Percentiles rank a stretch among this genome's conserved stretches.
These are phyloP conservation scores for Talaromyces stipitatus DNA, from an alignment of 495 filamentous ascomycete genomes.

Conservation along the genomic window DNA sequence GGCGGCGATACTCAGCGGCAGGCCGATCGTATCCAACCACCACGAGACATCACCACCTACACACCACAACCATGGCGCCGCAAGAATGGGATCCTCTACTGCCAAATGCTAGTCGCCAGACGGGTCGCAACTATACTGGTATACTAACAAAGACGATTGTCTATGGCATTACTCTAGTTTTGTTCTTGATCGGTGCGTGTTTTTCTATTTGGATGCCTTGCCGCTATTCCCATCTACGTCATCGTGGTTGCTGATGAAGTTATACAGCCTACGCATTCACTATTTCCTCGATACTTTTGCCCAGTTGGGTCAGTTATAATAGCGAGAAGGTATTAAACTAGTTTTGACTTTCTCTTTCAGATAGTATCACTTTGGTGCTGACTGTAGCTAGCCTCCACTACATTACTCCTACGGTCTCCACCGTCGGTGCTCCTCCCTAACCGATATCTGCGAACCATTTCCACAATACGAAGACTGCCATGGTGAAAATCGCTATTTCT, in stretches of 20 bases:
- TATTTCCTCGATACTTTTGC: constrained; percentile 62
- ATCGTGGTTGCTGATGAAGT: neutral
- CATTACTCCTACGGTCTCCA: constrained; percentile 73
- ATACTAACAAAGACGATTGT: constrained; percentile 46
- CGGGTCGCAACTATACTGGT: constrained; percentile 39
- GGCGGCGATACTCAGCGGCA: neutral
- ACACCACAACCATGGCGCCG: neutral
- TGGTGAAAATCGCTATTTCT: constrained; percentile 68
- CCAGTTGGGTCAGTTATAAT: constrained; percentile 73
- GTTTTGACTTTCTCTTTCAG: neutral
- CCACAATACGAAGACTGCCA: constrained; percentile 60
- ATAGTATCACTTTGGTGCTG: neutral
- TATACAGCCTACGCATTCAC: constrained; percentile 67
- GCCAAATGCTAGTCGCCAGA: constrained; percentile 2
- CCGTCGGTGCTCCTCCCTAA: constrained; percentile 64
- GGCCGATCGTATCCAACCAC: neutral
- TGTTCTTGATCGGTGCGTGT: constrained; percentile 54
- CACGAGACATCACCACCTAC: neutral
- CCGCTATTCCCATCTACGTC: neutral
- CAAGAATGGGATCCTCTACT: constrained; percentile 18
- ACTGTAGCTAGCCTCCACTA: constrained; percentile 30
- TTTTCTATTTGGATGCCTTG: constrained; percentile 17
- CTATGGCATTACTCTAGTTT: constrained; percentile 48
- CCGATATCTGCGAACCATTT: constrained; percentile 48
- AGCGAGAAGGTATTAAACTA: constrained; percentile 43